Base-by-base conservation (phyloP, 176 grass and related monocot species). In the Triticum aestivum region DNA sequence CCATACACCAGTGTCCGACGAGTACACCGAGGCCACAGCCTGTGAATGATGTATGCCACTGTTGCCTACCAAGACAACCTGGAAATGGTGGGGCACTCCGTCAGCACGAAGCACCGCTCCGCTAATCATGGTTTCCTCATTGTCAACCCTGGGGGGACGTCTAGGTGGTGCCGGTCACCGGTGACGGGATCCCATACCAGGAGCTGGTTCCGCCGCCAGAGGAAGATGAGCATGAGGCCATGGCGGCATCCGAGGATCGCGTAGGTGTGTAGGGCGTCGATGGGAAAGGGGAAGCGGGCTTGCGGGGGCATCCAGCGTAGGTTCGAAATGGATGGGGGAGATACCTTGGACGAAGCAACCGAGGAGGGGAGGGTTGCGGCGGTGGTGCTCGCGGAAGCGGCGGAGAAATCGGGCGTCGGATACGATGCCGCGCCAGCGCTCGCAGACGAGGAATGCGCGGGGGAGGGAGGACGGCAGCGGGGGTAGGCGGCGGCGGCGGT, bases 231-330 rank as follows among this genome's bases (percentile, higher is more conserved):
- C 30, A 35, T 12, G 65, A 68, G 65, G 29, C 65, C 65, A 18
- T 68, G 65, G 65, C 65, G 65, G 65, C 65, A 69, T 8, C 69
- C 35, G 15, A 71, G 15, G 35, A 9, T 10, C 35, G 2, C 7
- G 0, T 5, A 3, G 69, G 4, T 2, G 32, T 20, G 14, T 0
- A 0, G 0, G 8, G 3, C 17, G 33, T 2, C 3, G 3, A 20
- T 37, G 0, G 34, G 68, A 2, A 39, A 39, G 1, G 34, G 0
- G 0, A 70, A n/a, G 68, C 33, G 68, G 68, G 8, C 17, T n/a
- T 21, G 18, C 2, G 68, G 34, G 51, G 5, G 5, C 51, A 15
- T 54, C 51, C 15, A 54, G 51, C 15, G 15, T 54, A 54, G 51
- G 51, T 2, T 54, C 51, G 51, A 54, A 54, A 6, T 0, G 15